Base-by-base conservation (phyloP, 2,329 filamentous ascomycete species). In the Penicillium sp. region DNA sequence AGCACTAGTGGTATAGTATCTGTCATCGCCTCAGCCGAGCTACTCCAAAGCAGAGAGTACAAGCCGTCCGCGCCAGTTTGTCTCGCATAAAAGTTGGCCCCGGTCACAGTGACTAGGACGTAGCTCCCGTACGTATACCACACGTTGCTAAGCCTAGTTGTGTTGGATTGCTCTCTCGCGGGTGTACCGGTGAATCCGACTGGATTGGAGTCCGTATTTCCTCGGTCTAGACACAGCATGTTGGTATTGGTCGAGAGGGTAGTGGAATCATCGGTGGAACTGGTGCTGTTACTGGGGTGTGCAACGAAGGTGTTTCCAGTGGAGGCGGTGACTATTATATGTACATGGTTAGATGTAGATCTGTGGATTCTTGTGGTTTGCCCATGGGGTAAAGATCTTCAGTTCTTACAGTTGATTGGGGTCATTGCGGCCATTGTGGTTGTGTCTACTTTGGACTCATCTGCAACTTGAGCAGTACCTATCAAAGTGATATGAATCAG, bases 61-160 rank as follows among this genome's bases (percentile, higher is more conserved):
- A 54, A 40, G 27, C 62, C 62, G 6, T 46, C 31, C 2, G 47
- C 54, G n/a, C 35, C 53, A 12, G 54, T 50, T 15, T 35, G 50
- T 46, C 53, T 54, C 2, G 57, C 62, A 15, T 62, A 63, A n/a
- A 63, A 63, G n/a, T 41, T 62, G 29, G 47, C 62, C 19, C 50
- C 55, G n/a, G 47, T 43, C 17, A 63, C 40, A 0, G 41, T 60
- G 33, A 54, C 51, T 48, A 62, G 48, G 4, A 63, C 60, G 49
- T 62, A 63, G 19, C 31, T 37, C 10, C 62, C 62, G 19, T 63
- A 62, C 5, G 43, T 21, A 23, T 57, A 60, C 57, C 57, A 63
- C 5, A 63, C 50, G 17, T 62, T 41, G 27, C 57, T 62, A 3
- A 62, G 46, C 12, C 52, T 55, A 10, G 35, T 51, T 6, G 29